phyloP scores from a whole-genome alignment of 495 filamentous ascomycete genomes.

The Tetracladium setigerum region DNA sequence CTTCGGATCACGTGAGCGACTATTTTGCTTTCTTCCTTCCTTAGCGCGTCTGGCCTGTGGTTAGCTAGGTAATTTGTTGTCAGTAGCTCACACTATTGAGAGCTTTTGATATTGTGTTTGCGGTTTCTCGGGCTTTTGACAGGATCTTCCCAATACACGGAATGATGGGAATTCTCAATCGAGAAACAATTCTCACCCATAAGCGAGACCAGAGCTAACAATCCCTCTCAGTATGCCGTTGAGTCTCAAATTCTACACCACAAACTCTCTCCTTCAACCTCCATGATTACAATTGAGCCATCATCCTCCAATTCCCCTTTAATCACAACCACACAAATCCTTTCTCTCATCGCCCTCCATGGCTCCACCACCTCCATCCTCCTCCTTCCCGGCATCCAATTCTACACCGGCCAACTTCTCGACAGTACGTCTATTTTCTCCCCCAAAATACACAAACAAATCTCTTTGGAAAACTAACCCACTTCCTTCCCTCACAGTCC shows the following conservation, averaged over 20 bases:
- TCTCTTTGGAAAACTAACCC: no score
- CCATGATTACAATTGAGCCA: conserved; percentile 73
- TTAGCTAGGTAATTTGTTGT: no score
- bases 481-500: conserved; percentile 33
- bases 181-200: no score
- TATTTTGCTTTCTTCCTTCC: not conserved
- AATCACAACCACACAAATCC: conserved; percentile 65
- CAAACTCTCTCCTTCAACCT: conserved; percentile 53
- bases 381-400: conserved; percentile 86
- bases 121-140: not conserved
- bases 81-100: no score
- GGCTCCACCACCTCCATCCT: conserved; percentile 70
- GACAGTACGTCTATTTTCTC: conserved; percentile 32
- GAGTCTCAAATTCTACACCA: conserved; percentile 83
- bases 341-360: conserved; percentile 68
- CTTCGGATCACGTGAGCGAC: conserved; percentile 69
- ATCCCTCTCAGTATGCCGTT: conserved; percentile 61
- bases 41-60: no score
- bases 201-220: not conserved
- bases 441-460: no score
- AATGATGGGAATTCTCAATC: not conserved
- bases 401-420: conserved; percentile 87
- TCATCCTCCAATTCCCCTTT: conserved; percentile 35
- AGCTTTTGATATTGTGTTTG: no score
- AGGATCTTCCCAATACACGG: not conserved